Evolutionary conservation across 768 basidiomycete species (phyloP), one percentile per base, ranked within the genome.

Genomic region (Boletus tylopilopsis): DNA sequence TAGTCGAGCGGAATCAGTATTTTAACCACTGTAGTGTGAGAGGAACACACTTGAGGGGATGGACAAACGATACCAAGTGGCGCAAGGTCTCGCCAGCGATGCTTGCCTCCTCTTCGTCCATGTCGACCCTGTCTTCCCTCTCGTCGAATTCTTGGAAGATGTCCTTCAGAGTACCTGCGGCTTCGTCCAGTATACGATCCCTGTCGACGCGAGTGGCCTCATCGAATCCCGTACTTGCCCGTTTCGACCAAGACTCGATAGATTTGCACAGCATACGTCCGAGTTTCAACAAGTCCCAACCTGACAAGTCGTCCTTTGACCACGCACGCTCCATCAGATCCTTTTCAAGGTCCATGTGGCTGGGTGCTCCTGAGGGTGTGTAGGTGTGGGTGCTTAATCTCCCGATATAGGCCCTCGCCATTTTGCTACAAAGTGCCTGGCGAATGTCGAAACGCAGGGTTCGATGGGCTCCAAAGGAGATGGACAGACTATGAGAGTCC

Each of bases 251-350:
- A 10, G 75, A 76, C 38, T 74, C 72, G 2, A 83, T 72, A 19
- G 82, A 80, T 24, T 72, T 73, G 29, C 76, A 74, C 16, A 89
- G 60, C 38, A 78, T 68, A 37, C 71, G 72, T 1, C 82, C 82
- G 11, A 87, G 71, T 23, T 78, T 71, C 4, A 74, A 73, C 12
- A 85, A 75, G 45, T 87, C 85, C 82, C 87, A 89, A 4, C 80
- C 80, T 27, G 76, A 78, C 24, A 73, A 66, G 21, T 87, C 85
- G 36, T 86, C 79, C 58, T 80, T 83, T 1, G 84, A 75, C 85
- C 85, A 89, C 0, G 85, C 86, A 2, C 78, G 76, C 57, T 87
- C 85, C 77, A 88, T 77, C 50, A 87, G 63, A 16, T 82, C 82
- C 36, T 71, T 71, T 49, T 81, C 82, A 9, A 89, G 64, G 45